A percentile compares a stretch with the other conserved stretches of the same genome.
These are phyloP conservation scores for Blastobotrys petasosporus DNA, from an alignment of 1,139 yeast species.

Conservation along the genomic window DNA sequence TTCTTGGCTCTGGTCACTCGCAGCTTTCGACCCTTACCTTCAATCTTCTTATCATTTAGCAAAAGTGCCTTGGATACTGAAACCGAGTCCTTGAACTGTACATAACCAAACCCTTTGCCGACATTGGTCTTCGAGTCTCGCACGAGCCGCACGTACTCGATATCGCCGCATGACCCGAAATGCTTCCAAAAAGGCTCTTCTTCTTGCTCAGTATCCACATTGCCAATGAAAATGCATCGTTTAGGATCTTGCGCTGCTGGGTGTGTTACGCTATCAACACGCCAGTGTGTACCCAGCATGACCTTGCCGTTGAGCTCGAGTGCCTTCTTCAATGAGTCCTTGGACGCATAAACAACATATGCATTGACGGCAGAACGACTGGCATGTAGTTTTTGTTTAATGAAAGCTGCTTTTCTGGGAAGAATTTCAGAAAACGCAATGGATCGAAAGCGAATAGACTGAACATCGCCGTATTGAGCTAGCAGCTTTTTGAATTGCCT, in stretches of 20 bases:
- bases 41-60: constrained; percentile 64
- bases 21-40: constrained; percentile 52
- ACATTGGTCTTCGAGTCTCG: constrained; percentile 90
- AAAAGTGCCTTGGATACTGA: constrained; percentile 79
- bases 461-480: constrained; percentile 51
- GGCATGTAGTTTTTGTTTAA: constrained; percentile 70
- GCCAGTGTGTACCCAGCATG: constrained; percentile 66
- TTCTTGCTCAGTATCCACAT: constrained; percentile 83
- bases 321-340: constrained; percentile 49
- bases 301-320: constrained; percentile 57
- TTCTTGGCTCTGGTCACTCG: constrained; percentile 76
- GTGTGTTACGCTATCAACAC: constrained; percentile 89
- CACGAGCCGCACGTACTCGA: constrained; percentile 83
- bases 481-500: constrained; percentile 63
- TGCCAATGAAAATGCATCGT: constrained; percentile 86
- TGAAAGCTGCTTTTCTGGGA: constrained; percentile 90
- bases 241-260: constrained; percentile 83
- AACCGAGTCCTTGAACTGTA: constrained; percentile 79
- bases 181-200: constrained; percentile 88
- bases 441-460: constrained; percentile 83
- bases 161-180: constrained; percentile 61
- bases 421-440: constrained; percentile 82
- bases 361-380: constrained; percentile 81
- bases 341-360: constrained; percentile 66
- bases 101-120: constrained; percentile 96